Evolutionary conservation across 2,329 filamentous ascomycete species (phyloP).

Genomic region (Dactylellina cionopaga): DNA sequence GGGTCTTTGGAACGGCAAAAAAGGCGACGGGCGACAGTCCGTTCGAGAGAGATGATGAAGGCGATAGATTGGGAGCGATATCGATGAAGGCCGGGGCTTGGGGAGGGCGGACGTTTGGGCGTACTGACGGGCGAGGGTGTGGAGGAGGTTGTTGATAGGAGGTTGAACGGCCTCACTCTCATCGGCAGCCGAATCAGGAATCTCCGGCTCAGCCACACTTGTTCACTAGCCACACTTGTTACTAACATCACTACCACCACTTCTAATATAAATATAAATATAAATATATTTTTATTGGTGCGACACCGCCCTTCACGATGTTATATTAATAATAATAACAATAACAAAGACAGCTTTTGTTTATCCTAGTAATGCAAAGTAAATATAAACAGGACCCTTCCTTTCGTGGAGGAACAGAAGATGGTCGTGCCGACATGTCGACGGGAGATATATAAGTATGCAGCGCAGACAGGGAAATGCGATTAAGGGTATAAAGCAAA

Average conservation of each 20-base stretch:
- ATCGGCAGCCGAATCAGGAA: conserved; percentile 47
- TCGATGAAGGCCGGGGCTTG: conserved; percentile 25
- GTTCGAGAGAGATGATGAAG: conserved; percentile 10
- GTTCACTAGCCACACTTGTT: conserved; percentile 36
- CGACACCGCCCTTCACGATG: background rate
- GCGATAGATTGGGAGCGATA: conserved; percentile 29
- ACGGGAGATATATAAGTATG: too few relatives aligned
- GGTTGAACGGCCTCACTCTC: conserved; percentile 34
- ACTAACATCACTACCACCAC: background rate
- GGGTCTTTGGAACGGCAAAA: conserved; percentile 10
- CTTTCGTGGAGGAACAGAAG: background rate
- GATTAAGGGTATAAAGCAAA: background rate
- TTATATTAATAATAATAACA: background rate
- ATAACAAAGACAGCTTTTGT: conserved; percentile 1
- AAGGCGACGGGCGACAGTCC: background rate
- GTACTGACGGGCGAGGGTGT: conserved; percentile 36
- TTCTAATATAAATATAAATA: background rate
- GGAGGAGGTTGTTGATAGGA: conserved; percentile 54
- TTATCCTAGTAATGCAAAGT: conserved; percentile 2
- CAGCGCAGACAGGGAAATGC: background rate
- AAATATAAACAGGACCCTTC: background rate
- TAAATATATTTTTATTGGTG: background rate
- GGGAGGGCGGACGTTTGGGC: conserved; percentile 14
- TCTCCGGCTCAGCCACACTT: conserved; percentile 37
- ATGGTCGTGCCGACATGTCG: too few relatives aligned